Evolutionary conservation across 805 yeast genomes (phyloP), one percentile per base, ranked within the genome.

Genomic region (Grigorovia yakushimaensis): DNA sequence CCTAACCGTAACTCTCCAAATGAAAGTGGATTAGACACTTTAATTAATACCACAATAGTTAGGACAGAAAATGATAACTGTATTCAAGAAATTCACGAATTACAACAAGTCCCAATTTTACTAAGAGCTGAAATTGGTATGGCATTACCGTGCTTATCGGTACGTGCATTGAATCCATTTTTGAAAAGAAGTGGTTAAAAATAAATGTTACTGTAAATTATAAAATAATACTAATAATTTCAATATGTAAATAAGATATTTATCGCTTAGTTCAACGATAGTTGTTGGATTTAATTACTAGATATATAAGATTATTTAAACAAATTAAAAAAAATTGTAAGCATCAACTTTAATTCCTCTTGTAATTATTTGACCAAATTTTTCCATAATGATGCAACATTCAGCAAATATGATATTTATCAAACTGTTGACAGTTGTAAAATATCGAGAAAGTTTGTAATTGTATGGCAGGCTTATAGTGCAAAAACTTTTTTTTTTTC

Each of bases 81-180:
- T 58, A 76, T 93, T 43, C 98, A 93, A 70, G 95, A 86, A 59
- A 81, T 91, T 45, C 74, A 77, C 51, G 91, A 86, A 58, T 69
- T 89, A 58, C 75, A 75, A 44, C 82, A 79, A 56, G 83, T 91
- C 43, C 98, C 98, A 9, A 80, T 91, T 30, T 70, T 91, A 51
- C 72, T 93, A 53, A 74, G 96, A 58, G 88, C 96, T 0, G 98
- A 89, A 63, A 79, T 88, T 45, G 97, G 96, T 44, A 88, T 88
- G 89, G 91, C 96, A 2, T 72, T 91, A 46, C 98, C 98, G 17
- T 91, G 97, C 64, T 74, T 91, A 57, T 87, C 96, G 3, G 96
- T 93, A 15, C 77, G 96, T 57, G 84, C 91, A 7, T 71, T 89
- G 60, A 91, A 91, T 59, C 98, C 98, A 30, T 91, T 89, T 62